These are phyloP conservation scores for Phytophthora tentaculata DNA, from an alignment of 352 stramenopile genomes.

Conservation along the genomic window DNA sequence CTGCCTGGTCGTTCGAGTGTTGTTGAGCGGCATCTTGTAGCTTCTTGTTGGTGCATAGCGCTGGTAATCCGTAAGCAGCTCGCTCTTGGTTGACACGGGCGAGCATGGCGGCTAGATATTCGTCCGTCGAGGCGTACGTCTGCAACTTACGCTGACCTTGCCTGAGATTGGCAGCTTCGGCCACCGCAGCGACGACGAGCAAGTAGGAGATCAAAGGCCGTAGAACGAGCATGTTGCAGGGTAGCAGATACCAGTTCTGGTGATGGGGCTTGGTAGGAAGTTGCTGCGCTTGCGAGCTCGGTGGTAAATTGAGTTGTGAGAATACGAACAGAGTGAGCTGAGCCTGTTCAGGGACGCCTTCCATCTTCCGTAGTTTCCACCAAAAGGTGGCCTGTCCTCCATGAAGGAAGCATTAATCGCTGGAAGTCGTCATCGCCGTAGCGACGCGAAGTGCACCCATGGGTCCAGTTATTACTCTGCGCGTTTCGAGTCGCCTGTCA, in stretches of 20 bases:
- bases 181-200: constrained; percentile 8
- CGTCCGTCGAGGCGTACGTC: constrained; percentile 24
- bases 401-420: background rate
- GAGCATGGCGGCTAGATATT: constrained; percentile 42
- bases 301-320: constrained; percentile 28
- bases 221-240: constrained; percentile 20
- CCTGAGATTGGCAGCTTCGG: constrained; percentile 25
- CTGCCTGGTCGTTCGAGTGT: constrained; percentile 51
- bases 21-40: constrained; percentile 26
- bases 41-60: constrained; percentile 51
- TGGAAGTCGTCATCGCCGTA: background rate
- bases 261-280: constrained; percentile 15
- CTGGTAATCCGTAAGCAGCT: constrained; percentile 25
- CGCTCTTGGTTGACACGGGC: constrained; percentile 49
- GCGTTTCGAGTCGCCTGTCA: constrained; percentile 15
- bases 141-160: constrained; percentile 28
- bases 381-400: constrained; percentile 9
- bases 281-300: constrained; percentile 20
- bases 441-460: constrained; percentile 21
- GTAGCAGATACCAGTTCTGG: constrained; percentile 22
- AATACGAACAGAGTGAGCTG: background rate
- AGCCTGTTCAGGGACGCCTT: background rate
- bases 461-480: constrained; percentile 13
- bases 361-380: background rate
- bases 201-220: constrained; percentile 13